A percentile compares a stretch with the other conserved stretches of the same genome.
Conservation (phyloP, 192 early-diverging fungal species). For the Entomortierella chlamydospora region DNA sequence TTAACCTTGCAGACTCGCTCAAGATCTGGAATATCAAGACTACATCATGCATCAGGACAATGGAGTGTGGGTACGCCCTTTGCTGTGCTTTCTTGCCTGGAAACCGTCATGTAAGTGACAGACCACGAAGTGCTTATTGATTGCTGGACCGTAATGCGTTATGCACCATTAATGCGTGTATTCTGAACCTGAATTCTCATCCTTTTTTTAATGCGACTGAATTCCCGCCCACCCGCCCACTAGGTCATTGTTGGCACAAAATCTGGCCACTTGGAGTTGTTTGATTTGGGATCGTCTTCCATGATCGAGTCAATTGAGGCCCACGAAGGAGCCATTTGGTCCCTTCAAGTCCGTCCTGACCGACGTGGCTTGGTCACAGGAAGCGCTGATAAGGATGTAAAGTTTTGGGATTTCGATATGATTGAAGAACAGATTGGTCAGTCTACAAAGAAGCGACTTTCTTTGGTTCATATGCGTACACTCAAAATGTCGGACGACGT, state of each 20-base stretch:
- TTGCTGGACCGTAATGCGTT: too few species aligned
- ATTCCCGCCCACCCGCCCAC: too few species aligned
- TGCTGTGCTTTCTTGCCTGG: slow-evolving; percentile 95
- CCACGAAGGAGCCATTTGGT: slow-evolving; percentile 91
- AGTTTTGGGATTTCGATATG: slow-evolving; percentile 97
- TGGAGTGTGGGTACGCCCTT: slow-evolving; percentile 93
- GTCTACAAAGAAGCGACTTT: slow-evolving; percentile 67
- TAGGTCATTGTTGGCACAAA: slow-evolving; percentile 94
- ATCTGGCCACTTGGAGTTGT: slow-evolving; percentile 89
- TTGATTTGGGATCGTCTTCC: slow-evolving; percentile 86
- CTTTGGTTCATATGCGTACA: slow-evolving; percentile 88
- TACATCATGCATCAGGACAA: slow-evolving; percentile 85
- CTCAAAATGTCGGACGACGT: slow-evolving; percentile 96
- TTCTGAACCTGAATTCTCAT: too few species aligned
- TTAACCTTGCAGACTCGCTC: slow-evolving; percentile 62
- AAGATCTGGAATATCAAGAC: slow-evolving; percentile 94
- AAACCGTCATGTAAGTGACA: slow-evolving; percentile 73
- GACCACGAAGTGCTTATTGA: too few species aligned
- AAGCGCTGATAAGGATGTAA: slow-evolving; percentile 93
- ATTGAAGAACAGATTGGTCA: slow-evolving; percentile 58
- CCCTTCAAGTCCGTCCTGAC: slow-evolving; percentile 88
- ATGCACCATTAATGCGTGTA: neutral
- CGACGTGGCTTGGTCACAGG: slow-evolving; percentile 91
- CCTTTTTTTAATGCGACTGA: too few species aligned
- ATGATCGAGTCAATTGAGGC: slow-evolving; percentile 91